Base-by-base conservation (phyloP, 768 basidiomycete species). In the Mycena floridula region DNA sequence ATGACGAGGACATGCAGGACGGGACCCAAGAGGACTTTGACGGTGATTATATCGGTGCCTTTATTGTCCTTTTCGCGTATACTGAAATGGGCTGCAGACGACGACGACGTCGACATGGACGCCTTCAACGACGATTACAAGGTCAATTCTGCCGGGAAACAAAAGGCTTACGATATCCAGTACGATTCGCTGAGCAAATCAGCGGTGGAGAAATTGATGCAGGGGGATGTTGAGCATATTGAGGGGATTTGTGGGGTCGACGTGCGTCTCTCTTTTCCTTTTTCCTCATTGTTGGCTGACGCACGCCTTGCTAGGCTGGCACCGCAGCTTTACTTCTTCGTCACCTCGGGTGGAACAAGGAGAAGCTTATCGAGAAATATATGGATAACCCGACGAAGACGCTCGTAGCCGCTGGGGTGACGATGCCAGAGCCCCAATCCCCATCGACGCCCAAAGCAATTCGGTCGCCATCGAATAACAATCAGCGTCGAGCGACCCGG, bases 281-380 rank as follows among this genome's bases (percentile, higher is more conserved):
- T n/a, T 27, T 22, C 15, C 13, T 39, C 18, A 24, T 22, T 5
- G 18, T 39, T 22, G 9, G 21, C 28, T 32, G 28, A 32, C 16
- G 11, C 16, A 9, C 28, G 11, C 16, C 16, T 46, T 32, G 20
- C 42, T 42, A 93, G 91, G 54, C 63, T 2, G 76, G 77, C 54
- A 76, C 76, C 2, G 93, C 93, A 4, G 73, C 81, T 2, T 67
- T 93, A 24, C 73, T 99, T 5, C 69, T 99, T 47, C 81, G 93
- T 23, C 69, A 88, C 65, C 79, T 85, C 72, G 71, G 75, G 44
- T 99, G 96, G 96, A 98, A 98, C 73, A 90, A 89, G 59, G 96
- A 99, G 61, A 83, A 85, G 45, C 76, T 99, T 18, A 90, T 92
- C 53, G 95, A 98, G 67, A 87, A 89, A 61, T 98, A 90, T 66